phyloP scores from a whole-genome alignment of 805 yeast genomes.

The Diddensiella transvaalensis region DNA sequence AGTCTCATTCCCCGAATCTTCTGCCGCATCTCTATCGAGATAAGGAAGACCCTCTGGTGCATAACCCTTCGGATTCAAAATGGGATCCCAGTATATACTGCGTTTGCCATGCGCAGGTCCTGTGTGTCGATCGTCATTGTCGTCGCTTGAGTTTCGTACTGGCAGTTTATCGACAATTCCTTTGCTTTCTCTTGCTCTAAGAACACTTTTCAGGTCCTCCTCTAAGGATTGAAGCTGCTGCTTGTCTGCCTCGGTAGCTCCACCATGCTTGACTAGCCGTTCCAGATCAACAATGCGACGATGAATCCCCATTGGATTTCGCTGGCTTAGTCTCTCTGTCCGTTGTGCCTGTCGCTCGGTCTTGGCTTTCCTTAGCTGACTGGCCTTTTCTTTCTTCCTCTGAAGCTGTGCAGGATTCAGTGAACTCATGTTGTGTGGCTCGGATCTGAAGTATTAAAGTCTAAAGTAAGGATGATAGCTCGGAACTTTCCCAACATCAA shows the following conservation, averaged over 20 bases:
- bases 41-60: constrained; percentile 34
- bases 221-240: constrained; percentile 16
- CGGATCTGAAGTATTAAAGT: no score
- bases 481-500: neutral
- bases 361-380: constrained; percentile 28
- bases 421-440: neutral
- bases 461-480: neutral
- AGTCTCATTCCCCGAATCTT: constrained; percentile 24
- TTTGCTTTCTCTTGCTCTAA: constrained; percentile 14
- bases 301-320: constrained; percentile 20
- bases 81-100: constrained; percentile 29
- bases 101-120: constrained; percentile 22
- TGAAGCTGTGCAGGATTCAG: constrained; percentile 14
- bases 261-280: constrained; percentile 25
- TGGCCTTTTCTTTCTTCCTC: constrained; percentile 28
- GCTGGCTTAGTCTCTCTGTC: constrained; percentile 22
- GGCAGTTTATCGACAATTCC: constrained; percentile 10
- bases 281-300: constrained; percentile 26
- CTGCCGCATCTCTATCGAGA: constrained; percentile 26
- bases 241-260: constrained; percentile 19
- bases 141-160: neutral
- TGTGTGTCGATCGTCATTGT: neutral
- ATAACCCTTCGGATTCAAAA: constrained; percentile 26
- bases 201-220: constrained; percentile 19
- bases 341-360: constrained; percentile 25